Evolutionary conservation across 1,284 basidiomycete species (phyloP).

Genomic region (Amylostereum areolatum): DNA sequence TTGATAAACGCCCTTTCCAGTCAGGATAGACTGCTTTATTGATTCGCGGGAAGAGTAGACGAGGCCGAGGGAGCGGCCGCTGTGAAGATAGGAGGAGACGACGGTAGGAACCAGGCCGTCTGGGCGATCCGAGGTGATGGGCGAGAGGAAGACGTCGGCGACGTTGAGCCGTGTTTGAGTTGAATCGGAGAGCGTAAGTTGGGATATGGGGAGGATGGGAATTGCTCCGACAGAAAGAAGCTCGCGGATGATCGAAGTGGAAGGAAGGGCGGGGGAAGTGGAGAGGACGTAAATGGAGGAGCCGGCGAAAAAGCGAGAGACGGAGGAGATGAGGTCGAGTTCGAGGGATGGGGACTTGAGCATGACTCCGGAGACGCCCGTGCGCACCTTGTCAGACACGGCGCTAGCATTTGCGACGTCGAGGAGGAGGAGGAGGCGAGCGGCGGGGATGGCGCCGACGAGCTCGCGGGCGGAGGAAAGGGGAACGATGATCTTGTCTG

Average conservation of each 20-base stretch:
- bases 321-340: constrained; percentile 64
- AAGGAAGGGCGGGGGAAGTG: constrained; percentile 37
- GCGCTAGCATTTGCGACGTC: constrained; percentile 69
- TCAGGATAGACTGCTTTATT: constrained; percentile 80
- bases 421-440: constrained; percentile 70
- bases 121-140: constrained; percentile 79
- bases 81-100: constrained; percentile 70
- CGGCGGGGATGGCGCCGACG: constrained; percentile 61
- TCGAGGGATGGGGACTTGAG: constrained; percentile 66
- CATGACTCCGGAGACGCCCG: constrained; percentile 70
- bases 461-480: constrained; percentile 61
- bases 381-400: constrained; percentile 66
- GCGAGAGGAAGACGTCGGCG: constrained; percentile 82
- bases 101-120: constrained; percentile 94
- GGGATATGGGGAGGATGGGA: constrained; percentile 69
- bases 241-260: constrained; percentile 48
- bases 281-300: constrained; percentile 61
- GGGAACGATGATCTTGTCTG: constrained; percentile 72
- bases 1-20: constrained; percentile 93
- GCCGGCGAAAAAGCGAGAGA: constrained; percentile 68
- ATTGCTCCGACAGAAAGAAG: constrained; percentile 55
- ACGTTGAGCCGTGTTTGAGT: constrained; percentile 62
- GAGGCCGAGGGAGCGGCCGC: constrained; percentile 81
- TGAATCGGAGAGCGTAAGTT: constrained; percentile 57
- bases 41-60: constrained; percentile 96